A percentile compares a stretch with the other conserved stretches of the same genome.
Conservation (phyloP, 129 eudicot species). For the Chrysanthemum seticuspe region DNA sequence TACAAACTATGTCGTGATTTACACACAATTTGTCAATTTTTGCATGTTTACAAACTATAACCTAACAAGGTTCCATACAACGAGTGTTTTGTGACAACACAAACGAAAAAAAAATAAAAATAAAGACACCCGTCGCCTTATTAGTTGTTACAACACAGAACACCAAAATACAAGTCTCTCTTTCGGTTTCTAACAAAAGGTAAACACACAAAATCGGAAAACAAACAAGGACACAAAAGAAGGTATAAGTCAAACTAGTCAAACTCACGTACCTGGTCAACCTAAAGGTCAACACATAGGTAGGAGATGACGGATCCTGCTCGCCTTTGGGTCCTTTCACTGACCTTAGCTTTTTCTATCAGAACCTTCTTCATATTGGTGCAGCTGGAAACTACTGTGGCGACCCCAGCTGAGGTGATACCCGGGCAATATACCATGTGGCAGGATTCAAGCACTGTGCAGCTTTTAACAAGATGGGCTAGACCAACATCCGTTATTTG, state of each 20-base stretch:
- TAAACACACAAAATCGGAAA: neutral
- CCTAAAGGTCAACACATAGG: slow-evolving; percentile 78
- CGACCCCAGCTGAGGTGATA: slow-evolving; percentile 75
- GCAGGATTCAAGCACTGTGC: slow-evolving; percentile 67
- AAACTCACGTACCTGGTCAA: neutral
- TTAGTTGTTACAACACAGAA: neutral
- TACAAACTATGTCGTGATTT: too few relatives aligned
- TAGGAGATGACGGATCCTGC: slow-evolving; percentile 83
- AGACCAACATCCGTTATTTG: slow-evolving; percentile 76
- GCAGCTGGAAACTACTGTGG: slow-evolving; percentile 72
- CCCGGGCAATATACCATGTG: slow-evolving; percentile 92
- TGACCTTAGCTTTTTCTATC: slow-evolving; percentile 85
- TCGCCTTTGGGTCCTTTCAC: slow-evolving; percentile 72
- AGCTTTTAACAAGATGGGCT: slow-evolving; percentile 48
- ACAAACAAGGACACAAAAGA: neutral
- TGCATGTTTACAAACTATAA: too few relatives aligned
- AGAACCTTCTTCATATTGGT: slow-evolving; percentile 70
- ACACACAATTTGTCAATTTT: too few relatives aligned
- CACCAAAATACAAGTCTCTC: neutral
- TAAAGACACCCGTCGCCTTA: neutral
- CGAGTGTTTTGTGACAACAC: neutral
- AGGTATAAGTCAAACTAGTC: neutral
- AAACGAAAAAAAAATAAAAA: neutral
- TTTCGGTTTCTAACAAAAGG: neutral
- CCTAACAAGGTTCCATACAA: too few relatives aligned